These are phyloP conservation scores for Verticillium dahliae DNA, from an alignment of 2,329 filamentous ascomycete species.

Conservation along the genomic window DNA sequence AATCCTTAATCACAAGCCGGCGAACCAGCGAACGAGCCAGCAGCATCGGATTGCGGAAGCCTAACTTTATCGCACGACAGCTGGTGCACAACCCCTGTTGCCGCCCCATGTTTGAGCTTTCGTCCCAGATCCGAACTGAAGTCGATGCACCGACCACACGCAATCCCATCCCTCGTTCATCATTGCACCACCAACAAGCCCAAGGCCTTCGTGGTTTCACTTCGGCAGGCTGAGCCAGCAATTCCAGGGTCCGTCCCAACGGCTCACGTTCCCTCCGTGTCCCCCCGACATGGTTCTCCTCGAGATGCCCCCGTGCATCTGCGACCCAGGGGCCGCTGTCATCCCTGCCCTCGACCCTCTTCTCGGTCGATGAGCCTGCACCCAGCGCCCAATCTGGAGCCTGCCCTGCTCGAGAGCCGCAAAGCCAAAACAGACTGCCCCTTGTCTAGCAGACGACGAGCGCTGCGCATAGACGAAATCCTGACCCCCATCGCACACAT, in stretches of 20 bases:
- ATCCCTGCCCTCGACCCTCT: not conserved
- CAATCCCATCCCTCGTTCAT: not conserved
- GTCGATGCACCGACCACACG: not conserved
- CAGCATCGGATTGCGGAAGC: not conserved
- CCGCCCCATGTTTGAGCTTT: not conserved
- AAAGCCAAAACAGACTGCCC: slow-evolving; percentile 8
- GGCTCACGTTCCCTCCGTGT: not conserved
- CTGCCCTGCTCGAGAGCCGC: slow-evolving; percentile 8
- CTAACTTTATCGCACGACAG: not conserved
- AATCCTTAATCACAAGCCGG: not conserved
- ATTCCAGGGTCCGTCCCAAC: not conserved
- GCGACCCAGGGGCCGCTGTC: not conserved
- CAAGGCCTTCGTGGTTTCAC: not conserved
- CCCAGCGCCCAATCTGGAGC: not conserved
- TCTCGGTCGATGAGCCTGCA: not conserved
- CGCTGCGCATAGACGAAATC: not conserved
- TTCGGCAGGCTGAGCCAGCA: not conserved
- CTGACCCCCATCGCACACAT: not conserved
- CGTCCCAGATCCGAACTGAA: not conserved
- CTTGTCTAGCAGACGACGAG: not conserved
- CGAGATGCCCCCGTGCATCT: not conserved
- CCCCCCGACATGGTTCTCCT: not conserved
- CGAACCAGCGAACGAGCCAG: not conserved
- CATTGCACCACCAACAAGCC: not conserved
- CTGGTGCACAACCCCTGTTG: not conserved